A percentile compares a stretch with the other conserved stretches of the same genome.
Conservation (phyloP, 163 green algal genomes). For the Picocystis sp. region DNA sequence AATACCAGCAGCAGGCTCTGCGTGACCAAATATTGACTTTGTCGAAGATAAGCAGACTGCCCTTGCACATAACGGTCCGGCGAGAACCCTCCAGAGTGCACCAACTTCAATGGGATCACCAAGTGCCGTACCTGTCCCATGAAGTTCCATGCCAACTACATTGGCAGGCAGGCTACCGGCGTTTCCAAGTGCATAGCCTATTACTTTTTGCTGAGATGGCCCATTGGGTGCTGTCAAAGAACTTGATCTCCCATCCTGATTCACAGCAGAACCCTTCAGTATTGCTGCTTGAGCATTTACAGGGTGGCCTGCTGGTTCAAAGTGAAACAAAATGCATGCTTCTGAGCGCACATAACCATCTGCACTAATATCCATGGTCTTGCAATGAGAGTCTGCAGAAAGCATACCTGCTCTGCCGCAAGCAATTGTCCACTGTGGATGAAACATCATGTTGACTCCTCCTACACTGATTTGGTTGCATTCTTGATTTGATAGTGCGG, state of each 20-base stretch:
- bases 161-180: slow-evolving; percentile 14
- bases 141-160: slow-evolving; percentile 41
- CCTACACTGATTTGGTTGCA: not conserved
- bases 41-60: not conserved
- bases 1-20: slow-evolving; percentile 33
- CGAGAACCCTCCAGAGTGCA: slow-evolving; percentile 23
- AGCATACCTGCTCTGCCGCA: slow-evolving; percentile 46
- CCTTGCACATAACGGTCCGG: not conserved
- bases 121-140: slow-evolving; percentile 59
- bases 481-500: slow-evolving; percentile 17
- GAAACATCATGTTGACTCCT: slow-evolving; percentile 26
- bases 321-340: slow-evolving; percentile 21
- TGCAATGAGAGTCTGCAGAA: slow-evolving; percentile 29
- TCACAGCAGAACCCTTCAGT: slow-evolving; percentile 27
- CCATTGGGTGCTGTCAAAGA: slow-evolving; percentile 51
- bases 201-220: slow-evolving; percentile 41
- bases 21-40: slow-evolving; percentile 24
- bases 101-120: slow-evolving; percentile 58
- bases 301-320: slow-evolving; percentile 21
- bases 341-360: slow-evolving; percentile 46
- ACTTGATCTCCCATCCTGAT: slow-evolving; percentile 47
- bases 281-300: slow-evolving; percentile 8
- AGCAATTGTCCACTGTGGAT: slow-evolving; percentile 2
- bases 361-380: slow-evolving; percentile 32
- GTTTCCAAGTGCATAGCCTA: slow-evolving; percentile 29